Evolutionary conservation across 2,329 filamentous ascomycete genomes (phyloP).

Genomic region (Neopestalotiopsis clavispora): DNA sequence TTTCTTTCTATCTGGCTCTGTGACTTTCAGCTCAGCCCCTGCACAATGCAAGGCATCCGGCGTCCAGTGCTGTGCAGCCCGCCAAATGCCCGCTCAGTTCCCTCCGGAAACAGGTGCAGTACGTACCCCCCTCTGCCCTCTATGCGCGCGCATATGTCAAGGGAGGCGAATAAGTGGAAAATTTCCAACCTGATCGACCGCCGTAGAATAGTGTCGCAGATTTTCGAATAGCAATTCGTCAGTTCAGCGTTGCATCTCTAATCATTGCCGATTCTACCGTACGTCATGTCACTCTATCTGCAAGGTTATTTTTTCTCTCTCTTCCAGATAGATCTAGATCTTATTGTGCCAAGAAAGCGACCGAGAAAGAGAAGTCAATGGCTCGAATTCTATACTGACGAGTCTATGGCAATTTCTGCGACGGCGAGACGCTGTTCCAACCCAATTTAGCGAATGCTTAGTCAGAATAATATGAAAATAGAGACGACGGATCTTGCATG

Average conservation of each 20-base stretch:
- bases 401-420: not conserved
- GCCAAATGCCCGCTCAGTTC: no score
- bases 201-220: not conserved
- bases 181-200: not conserved
- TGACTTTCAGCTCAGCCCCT: no score
- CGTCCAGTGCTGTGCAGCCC: no score
- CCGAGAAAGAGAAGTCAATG: not conserved
- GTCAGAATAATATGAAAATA: no score
- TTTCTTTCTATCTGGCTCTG: not conserved
- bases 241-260: not conserved
- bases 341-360: not conserved
- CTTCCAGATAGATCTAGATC: not conserved
- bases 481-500: no score
- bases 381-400: not conserved
- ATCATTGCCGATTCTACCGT: not conserved
- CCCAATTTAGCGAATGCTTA: no score
- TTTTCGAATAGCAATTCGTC: not conserved
- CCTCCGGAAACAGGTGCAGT: no score
- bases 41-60: no score
- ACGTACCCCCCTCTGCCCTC: no score
- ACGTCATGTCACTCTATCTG: not conserved
- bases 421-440: no score
- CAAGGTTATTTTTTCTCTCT: not conserved
- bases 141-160: not conserved
- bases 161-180: not conserved